A percentile compares a stretch with the other conserved stretches of the same genome.
phyloP scores from a whole-genome alignment of 129 eudicot genomes.

The Tagetes patula region DNA sequence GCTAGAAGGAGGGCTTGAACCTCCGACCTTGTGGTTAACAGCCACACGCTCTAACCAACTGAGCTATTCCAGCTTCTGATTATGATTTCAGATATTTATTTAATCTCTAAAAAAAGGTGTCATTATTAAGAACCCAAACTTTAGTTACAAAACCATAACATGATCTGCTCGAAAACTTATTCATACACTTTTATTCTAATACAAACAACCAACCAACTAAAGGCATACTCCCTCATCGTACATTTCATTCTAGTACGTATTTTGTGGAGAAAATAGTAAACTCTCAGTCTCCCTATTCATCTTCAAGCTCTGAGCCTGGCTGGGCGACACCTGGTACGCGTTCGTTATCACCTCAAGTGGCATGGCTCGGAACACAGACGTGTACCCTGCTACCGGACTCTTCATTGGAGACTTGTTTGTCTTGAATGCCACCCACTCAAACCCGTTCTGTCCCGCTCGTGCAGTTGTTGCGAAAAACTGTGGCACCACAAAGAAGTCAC shows the following conservation, averaged over 20 bases:
- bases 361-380: slow-evolving; percentile 71
- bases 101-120: not conserved
- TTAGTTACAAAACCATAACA: slow-evolving; percentile 30
- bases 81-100: not conserved
- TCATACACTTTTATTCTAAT: slow-evolving; percentile 25
- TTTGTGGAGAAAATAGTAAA: slow-evolving; percentile 45
- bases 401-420: slow-evolving; percentile 61
- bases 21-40: slow-evolving; percentile 99
- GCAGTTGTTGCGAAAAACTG: slow-evolving; percentile 50
- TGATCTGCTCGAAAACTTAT: slow-evolving; percentile 8
- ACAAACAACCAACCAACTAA: slow-evolving; percentile 1
- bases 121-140: slow-evolving; percentile 13
- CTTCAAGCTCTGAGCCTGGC: slow-evolving; percentile 61
- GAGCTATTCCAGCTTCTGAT: slow-evolving; percentile 90
- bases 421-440: slow-evolving; percentile 72
- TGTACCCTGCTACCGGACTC: slow-evolving; percentile 63
- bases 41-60: slow-evolving; percentile 99
- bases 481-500: slow-evolving; percentile 69
- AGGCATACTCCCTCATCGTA: slow-evolving; percentile 10
- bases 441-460: slow-evolving; percentile 56
- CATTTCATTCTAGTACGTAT: not conserved
- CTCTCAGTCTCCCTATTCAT: slow-evolving; percentile 48
- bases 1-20: slow-evolving; percentile 99
- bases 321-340: slow-evolving; percentile 48
- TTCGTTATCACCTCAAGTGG: slow-evolving; percentile 57